phyloP scores from a whole-genome alignment of 2,329 filamentous ascomycete species.

The Metarhizium anisopliae region DNA sequence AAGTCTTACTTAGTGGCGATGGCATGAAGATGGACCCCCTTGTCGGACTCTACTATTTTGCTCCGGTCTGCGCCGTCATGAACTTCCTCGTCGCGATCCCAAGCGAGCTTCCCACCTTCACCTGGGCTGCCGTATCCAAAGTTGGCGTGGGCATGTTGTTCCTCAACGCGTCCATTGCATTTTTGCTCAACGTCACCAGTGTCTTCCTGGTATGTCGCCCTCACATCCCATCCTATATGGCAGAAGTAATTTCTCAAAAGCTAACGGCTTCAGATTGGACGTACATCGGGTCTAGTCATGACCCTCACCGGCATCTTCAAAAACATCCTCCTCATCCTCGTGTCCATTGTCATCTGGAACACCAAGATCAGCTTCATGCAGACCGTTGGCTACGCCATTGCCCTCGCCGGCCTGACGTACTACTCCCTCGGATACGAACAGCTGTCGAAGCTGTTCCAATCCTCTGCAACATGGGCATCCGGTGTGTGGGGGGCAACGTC shows the following conservation, averaged over 20 bases:
- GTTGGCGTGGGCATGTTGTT: conserved; percentile 58
- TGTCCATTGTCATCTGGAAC: conserved; percentile 70
- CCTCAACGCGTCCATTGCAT: conserved; percentile 69
- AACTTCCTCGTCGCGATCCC: conserved; percentile 63
- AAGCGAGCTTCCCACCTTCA: conserved; percentile 59
- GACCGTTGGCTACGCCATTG: conserved; percentile 68
- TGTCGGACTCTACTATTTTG: conserved; percentile 84
- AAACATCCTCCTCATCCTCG: conserved; percentile 72
- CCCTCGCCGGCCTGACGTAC: conserved; percentile 41
- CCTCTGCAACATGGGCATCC: conserved; percentile 15
- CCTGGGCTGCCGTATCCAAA: conserved; percentile 54
- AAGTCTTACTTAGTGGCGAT: conserved; percentile 66
- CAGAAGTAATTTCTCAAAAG: conserved; percentile 3
- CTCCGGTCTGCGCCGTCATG: conserved; percentile 74
- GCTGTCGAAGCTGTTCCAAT: conserved; percentile 15
- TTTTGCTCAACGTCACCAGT: conserved; percentile 72
- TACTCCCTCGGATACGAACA: conserved; percentile 37
- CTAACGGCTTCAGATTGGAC: conserved; percentile 57
- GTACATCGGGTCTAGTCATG: conserved; percentile 78
- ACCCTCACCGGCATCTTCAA: conserved; percentile 82
- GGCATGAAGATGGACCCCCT: conserved; percentile 83
- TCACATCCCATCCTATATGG: neutral
- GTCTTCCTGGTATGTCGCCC: conserved; percentile 72
- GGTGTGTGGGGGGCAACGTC: conserved; percentile 13
- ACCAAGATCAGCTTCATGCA: conserved; percentile 64